Base-by-base conservation (phyloP, 768 basidiomycete species). In the Astraeus odoratus region DNA sequence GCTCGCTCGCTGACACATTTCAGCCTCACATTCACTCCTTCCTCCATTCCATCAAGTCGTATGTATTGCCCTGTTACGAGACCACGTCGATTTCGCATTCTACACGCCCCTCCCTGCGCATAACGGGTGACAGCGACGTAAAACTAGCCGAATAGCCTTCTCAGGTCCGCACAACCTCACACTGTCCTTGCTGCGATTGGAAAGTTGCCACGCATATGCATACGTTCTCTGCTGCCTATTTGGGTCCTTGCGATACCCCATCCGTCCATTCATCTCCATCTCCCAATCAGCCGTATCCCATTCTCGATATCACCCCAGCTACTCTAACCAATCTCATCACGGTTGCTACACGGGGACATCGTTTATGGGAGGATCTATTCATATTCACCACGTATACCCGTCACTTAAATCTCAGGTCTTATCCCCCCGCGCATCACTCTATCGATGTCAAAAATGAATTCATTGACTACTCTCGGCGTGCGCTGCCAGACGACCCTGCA, bases 231-330 rank as follows among this genome's bases (percentile, higher is more conserved):
- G 23, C 42, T 39, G 23, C 52, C 20, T 49, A 35, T 37, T 44
- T 47, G n/a, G 40, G 24, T 50, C 46, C 43, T 42, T 30, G 45
- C 47, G 48, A 51, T 50, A 37, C 52, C 44, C 42, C 53, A 43
- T 19, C 30, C 19, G 44, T 19, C 30, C 19, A 42, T 39, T 31
- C 45, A 13, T 48, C 48, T 51, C 45, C 44, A 10, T 46, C 42
- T 46, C 33, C 39, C 38, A 52, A 37, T 52, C 47, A 42, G 34
- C 40, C n/a, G n/a, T n/a, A n/a, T n/a, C n/a, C n/a, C n/a, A n/a
- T 41, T 46, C 48, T 56, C 54, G 43, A 42, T 41, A 25, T 45
- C 33, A 58, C 59, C 59, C 59, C 59, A 40, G 56, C 3, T 58
- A 60, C 60, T 53, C 56, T 41, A 26, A 37, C 27, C 43, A 36